A percentile compares a stretch with the other conserved stretches of the same genome.
phyloP scores from a whole-genome alignment of 2,329 filamentous ascomycete genomes.

The Alternaria panax region DNA sequence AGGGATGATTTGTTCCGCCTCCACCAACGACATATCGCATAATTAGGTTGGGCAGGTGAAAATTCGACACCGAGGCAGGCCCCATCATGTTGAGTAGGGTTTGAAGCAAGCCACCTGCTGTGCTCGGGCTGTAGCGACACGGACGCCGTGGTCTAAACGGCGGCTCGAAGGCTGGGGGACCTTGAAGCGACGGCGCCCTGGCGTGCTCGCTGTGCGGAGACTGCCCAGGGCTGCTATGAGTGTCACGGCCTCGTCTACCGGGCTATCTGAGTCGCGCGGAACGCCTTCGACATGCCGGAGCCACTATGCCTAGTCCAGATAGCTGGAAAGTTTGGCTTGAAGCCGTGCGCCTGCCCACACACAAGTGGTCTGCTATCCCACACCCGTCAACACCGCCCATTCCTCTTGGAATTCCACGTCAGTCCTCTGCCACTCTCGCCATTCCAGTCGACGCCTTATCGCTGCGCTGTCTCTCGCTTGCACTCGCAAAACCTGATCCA shows the following conservation, averaged over 20 bases:
- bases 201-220: constrained; percentile 6
- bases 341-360: constrained; percentile 27
- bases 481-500: constrained; percentile 7
- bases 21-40: constrained; percentile 27
- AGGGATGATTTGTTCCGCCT: constrained; percentile 26
- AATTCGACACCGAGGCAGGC: constrained; percentile 21
- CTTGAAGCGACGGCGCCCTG: constrained; percentile 25
- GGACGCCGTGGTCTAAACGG: constrained; percentile 21
- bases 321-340: constrained; percentile 18
- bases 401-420: constrained; percentile 33
- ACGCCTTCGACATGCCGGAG: constrained; percentile 23
- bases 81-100: constrained; percentile 17
- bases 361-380: constrained; percentile 35
- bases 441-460: background rate
- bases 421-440: constrained; percentile 17
- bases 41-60: constrained; percentile 27
- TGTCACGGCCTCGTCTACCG: constrained; percentile 30
- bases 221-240: constrained; percentile 10
- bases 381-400: constrained; percentile 30
- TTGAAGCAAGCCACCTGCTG: constrained; percentile 10
- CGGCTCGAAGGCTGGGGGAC: constrained; percentile 24
- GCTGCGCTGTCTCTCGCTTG: constrained; percentile 15
- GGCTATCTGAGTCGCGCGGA: constrained; percentile 29
- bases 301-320: constrained; percentile 11
- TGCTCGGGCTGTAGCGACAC: constrained; percentile 21